These are phyloP conservation scores for Suhomyces sp. DNA, from an alignment of 805 yeast species.

Conservation along the genomic window DNA sequence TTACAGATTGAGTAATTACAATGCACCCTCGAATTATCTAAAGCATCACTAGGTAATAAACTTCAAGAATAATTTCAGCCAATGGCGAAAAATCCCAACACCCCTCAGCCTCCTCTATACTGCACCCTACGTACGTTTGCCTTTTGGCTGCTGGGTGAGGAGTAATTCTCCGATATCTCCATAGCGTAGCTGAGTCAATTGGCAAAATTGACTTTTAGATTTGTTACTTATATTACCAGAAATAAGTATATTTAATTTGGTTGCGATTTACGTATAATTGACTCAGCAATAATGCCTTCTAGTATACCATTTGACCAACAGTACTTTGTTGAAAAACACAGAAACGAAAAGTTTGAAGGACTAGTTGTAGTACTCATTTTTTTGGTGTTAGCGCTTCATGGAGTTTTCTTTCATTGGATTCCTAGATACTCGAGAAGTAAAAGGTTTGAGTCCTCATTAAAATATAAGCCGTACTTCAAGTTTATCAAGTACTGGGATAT, in stretches of 20 bases:
- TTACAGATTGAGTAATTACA: not conserved
- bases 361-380: conserved; percentile 26
- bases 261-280: not conserved
- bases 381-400: conserved; percentile 31
- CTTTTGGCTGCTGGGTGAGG: not conserved
- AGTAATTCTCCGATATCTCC: not conserved
- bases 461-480: conserved; percentile 20
- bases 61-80: not conserved
- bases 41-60: not conserved
- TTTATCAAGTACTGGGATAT: conserved; percentile 26
- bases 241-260: not conserved
- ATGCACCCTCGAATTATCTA: not conserved
- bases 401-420: conserved; percentile 42
- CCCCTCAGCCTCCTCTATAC: not conserved
- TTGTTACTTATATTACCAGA: not conserved
- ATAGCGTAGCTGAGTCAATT: not conserved
- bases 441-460: conserved; percentile 15
- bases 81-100: not conserved
- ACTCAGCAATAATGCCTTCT: not conserved
- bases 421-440: conserved; percentile 30
- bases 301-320: conserved; percentile 37
- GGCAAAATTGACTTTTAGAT: not conserved
- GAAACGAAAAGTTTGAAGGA: conserved; percentile 39
- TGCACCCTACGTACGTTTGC: not conserved
- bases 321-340: conserved; percentile 33